Evolutionary conservation across 345 rosid species (phyloP).

Genomic region (Linum tenue): DNA sequence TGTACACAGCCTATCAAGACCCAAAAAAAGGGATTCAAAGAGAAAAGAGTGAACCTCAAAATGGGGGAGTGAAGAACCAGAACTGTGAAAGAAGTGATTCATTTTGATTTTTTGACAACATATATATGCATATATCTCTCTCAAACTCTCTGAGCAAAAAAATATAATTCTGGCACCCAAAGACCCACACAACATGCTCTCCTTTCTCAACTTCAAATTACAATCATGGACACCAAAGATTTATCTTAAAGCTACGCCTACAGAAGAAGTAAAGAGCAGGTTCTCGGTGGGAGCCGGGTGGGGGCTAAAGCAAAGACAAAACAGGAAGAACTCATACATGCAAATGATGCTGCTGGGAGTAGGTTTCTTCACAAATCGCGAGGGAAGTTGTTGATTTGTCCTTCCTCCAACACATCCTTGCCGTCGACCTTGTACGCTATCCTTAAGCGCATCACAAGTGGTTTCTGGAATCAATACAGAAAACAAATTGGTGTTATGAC

Average conservation of each 20-base stretch:
- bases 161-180: conserved; percentile 4
- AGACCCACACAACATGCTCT: conserved; percentile 21
- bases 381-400: conserved; percentile 86
- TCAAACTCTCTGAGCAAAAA: neutral
- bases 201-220: conserved; percentile 15
- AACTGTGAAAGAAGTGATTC: conserved; percentile 7
- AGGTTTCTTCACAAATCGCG: conserved; percentile 47
- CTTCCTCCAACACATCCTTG: conserved; percentile 84
- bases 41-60: neutral
- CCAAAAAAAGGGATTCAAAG: neutral
- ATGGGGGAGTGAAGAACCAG: too few relatives aligned
- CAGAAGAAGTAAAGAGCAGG: conserved; percentile 17
- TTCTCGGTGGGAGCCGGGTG: conserved; percentile 8
- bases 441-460: conserved; percentile 86
- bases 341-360: conserved; percentile 4
- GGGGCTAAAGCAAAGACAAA: neutral
- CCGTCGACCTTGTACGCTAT: conserved; percentile 71
- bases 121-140: conserved; percentile 10
- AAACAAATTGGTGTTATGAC: neutral
- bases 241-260: conserved; percentile 17
- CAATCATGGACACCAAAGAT: conserved; percentile 20
- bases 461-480: conserved; percentile 52
- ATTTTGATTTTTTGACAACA: neutral
- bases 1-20: neutral
- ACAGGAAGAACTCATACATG: conserved; percentile 10